Percentiles rank a stretch among this genome's conserved stretches.
Conservation (phyloP, 192 early-diverging fungal genomes). For the Gonapodya prolifera region DNA sequence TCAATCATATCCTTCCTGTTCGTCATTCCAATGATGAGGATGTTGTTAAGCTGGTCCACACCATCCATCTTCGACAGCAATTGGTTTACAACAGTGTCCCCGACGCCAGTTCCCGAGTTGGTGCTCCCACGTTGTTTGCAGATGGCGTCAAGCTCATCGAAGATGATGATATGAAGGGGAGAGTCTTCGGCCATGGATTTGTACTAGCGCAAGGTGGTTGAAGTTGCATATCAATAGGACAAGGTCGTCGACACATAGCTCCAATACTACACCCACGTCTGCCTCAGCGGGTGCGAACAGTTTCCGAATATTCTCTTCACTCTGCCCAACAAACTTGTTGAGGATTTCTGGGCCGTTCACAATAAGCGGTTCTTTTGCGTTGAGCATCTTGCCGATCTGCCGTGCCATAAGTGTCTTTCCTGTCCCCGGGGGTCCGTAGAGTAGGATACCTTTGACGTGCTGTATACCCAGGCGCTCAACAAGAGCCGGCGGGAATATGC, state of each 20-base stretch:
- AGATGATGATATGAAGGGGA: conserved; percentile 91
- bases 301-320: conserved; percentile 94
- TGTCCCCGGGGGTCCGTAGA: conserved; percentile 90
- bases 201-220: conserved; percentile 32
- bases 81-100: conserved; percentile 96
- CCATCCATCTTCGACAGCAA: conserved; percentile 97
- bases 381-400: conserved; percentile 98
- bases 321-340: conserved; percentile 93
- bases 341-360: conserved; percentile 94
- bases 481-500: conserved; percentile 86
- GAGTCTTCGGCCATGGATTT: conserved; percentile 83
- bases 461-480: conserved; percentile 94
- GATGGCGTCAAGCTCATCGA: conserved; percentile 98
- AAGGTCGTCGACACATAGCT: background rate
- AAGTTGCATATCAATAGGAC: conserved; percentile 5
- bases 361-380: conserved; percentile 82
- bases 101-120: conserved; percentile 86
- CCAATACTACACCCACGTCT: conserved; percentile 51
- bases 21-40: conserved; percentile 97
- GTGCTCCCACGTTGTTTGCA: conserved; percentile 93
- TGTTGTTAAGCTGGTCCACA: conserved; percentile 97
- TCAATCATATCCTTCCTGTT: conserved; percentile 97
- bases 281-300: conserved; percentile 87
- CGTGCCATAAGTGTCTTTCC: conserved; percentile 97
- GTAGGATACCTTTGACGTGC: conserved; percentile 86